A percentile compares a stretch with the other conserved stretches of the same genome.
Evolutionary conservation across 2,329 filamentous ascomycete species (phyloP).

Genomic region (Paraconiothyrium brasiliense): DNA sequence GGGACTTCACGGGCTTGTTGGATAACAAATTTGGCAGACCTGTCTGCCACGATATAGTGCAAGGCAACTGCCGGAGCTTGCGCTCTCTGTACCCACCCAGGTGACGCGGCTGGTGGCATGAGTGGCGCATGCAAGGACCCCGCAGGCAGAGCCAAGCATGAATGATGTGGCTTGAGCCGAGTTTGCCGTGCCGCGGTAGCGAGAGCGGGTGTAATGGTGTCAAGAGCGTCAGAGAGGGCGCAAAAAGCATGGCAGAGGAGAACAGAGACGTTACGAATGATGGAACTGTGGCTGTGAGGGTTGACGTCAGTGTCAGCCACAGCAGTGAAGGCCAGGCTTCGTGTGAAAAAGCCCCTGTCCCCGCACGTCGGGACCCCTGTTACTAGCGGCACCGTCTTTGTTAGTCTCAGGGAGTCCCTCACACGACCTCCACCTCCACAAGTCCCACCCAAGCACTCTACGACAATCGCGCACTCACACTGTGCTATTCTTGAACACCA

Average conservation of each 20-base stretch:
- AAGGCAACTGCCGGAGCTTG: neutral
- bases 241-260: neutral
- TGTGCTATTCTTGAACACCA: neutral
- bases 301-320: slow-evolving; percentile 7
- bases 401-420: neutral
- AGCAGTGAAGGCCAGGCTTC: too few relatives aligned
- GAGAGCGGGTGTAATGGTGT: neutral
- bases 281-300: slow-evolving; percentile 5
- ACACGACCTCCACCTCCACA: slow-evolving; percentile 9
- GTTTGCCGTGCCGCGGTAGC: slow-evolving; percentile 8
- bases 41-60: neutral
- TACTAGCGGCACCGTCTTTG: too few relatives aligned
- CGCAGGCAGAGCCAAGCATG: slow-evolving; percentile 5
- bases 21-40: neutral
- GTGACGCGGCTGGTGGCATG: neutral
- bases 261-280: neutral
- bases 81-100: neutral
- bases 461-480: neutral
- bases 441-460: neutral
- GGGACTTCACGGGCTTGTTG: too few relatives aligned
- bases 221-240: neutral
- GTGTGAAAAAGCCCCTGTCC: too few relatives aligned
- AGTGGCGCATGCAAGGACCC: slow-evolving; percentile 6
- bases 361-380: too few relatives aligned
- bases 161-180: slow-evolving; percentile 10